Evolutionary conservation across 805 yeast genomes (phyloP), one percentile per base, ranked within the genome.

Genomic region (Candida arabinofermentans): DNA sequence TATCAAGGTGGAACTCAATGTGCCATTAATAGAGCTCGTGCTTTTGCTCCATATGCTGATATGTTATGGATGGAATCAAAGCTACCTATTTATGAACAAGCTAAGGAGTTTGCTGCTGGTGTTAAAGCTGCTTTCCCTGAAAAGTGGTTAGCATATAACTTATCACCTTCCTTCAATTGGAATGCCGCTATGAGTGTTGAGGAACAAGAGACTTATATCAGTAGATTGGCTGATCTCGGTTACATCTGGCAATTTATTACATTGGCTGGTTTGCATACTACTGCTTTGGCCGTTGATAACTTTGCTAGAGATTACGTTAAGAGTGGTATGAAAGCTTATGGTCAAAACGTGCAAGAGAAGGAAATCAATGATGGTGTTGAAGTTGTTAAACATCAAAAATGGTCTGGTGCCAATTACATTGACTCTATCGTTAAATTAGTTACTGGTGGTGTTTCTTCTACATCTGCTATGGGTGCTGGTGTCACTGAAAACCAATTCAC

Each of bases 381-480:
- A 67, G 96, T 91, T 45, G 95, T 91, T 50, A 91, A 89, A 75
- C 98, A 91, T 68, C 98, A 91, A 69, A 88, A 90, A 67, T 91
- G 98, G 98, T 88, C 96, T 33, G 98, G 98, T 62, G 98, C 98
- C 24, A 96, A 87, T 69, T 90, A 88, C 72, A 84, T 91, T 60
- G 98, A 91, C 67, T 83, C 87, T 46, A 72, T 91, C 59, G 80
- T 91, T 65, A 89, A 83, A 67, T 73, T 88, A 67, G 93, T 89
- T 21, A 83, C 93, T 42, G 97, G 97, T 57, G 98, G 98, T 70
- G 85, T 90, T 44, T 75, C 90, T 39, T 83, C 95, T 16, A 91
- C 98, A 37, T 96, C 97, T 52, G 97, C 98, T 37, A 91, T 91
- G 97, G 97, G 97, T 61, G 83, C 83, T 48, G 98, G 98, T 72